Percentiles rank a stretch among this genome's conserved stretches.
Evolutionary conservation across 306 rosid species (phyloP).

Genomic region (Adenanthera pavonina): DNA sequence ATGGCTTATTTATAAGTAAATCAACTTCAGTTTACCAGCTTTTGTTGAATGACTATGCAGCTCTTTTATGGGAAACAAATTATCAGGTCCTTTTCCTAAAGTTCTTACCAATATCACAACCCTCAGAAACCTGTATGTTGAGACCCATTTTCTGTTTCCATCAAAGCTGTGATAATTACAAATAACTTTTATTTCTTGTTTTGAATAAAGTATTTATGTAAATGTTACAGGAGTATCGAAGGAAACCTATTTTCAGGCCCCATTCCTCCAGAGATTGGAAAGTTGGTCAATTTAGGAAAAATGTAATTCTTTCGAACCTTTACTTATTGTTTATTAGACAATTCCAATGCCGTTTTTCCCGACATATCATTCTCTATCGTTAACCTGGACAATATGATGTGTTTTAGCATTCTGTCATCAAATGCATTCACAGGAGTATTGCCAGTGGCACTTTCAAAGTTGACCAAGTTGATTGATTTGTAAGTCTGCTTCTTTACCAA

Average conservation of each 20-base stretch:
- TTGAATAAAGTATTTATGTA: slow-evolving; percentile 25
- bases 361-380: slow-evolving; percentile 14
- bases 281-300: slow-evolving; percentile 64
- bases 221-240: slow-evolving; percentile 81
- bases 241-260: slow-evolving; percentile 75
- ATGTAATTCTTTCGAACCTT: slow-evolving; percentile 59
- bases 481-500: slow-evolving; percentile 49
- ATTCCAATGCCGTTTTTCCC: neutral
- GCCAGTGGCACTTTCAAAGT: slow-evolving; percentile 68
- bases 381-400: slow-evolving; percentile 38
- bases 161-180: slow-evolving; percentile 19
- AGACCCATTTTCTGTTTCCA: slow-evolving; percentile 34
- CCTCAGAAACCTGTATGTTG: slow-evolving; percentile 79
- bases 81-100: slow-evolving; percentile 91
- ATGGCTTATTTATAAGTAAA: neutral
- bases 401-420: slow-evolving; percentile 68
- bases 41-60: slow-evolving; percentile 59
- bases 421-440: slow-evolving; percentile 81
- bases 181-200: slow-evolving; percentile 18
- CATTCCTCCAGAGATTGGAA: slow-evolving; percentile 73
- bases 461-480: slow-evolving; percentile 84
- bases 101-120: slow-evolving; percentile 81
- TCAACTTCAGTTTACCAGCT: slow-evolving; percentile 25
- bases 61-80: slow-evolving; percentile 80
- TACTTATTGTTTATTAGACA: slow-evolving; percentile 22